These are phyloP conservation scores for Pelargonium nanum DNA, from an alignment of 345 rosid genomes.

Conservation along the genomic window DNA sequence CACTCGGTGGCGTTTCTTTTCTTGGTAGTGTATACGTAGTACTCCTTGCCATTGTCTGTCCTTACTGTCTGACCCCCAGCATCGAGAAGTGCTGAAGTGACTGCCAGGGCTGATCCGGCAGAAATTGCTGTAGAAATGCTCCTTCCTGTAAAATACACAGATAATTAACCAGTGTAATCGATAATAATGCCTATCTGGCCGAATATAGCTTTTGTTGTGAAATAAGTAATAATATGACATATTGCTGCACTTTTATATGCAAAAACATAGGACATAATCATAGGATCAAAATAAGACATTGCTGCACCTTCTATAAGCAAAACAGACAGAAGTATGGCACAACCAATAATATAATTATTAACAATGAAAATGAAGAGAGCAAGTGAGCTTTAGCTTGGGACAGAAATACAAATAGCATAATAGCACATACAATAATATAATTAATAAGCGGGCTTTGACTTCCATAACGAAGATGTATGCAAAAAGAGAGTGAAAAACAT, in stretches of 20 bases:
- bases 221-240: too few species aligned
- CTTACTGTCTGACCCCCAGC: constrained; percentile 90
- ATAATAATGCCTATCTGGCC: not conserved
- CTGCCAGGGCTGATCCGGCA: constrained; percentile 81
- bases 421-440: too few species aligned
- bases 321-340: not conserved
- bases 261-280: not conserved
- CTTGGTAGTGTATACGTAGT: constrained; percentile 81
- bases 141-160: constrained; percentile 39
- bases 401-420: too few species aligned
- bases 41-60: constrained; percentile 79
- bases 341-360: not conserved
- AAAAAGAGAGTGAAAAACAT: too few species aligned
- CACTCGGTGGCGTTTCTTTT: constrained; percentile 54
- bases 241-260: too few species aligned
- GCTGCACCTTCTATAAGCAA: not conserved
- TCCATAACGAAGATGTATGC: too few species aligned
- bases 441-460: too few species aligned
- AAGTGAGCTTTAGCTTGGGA: not conserved
- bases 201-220: not conserved
- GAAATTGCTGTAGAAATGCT: constrained; percentile 71
- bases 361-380: not conserved
- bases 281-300: not conserved
- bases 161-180: not conserved
- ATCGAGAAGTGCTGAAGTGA: constrained; percentile 75